Evolutionary conservation across 148 eudicot genomes (phyloP).

Genomic region (Suaeda aralocaspica): DNA sequence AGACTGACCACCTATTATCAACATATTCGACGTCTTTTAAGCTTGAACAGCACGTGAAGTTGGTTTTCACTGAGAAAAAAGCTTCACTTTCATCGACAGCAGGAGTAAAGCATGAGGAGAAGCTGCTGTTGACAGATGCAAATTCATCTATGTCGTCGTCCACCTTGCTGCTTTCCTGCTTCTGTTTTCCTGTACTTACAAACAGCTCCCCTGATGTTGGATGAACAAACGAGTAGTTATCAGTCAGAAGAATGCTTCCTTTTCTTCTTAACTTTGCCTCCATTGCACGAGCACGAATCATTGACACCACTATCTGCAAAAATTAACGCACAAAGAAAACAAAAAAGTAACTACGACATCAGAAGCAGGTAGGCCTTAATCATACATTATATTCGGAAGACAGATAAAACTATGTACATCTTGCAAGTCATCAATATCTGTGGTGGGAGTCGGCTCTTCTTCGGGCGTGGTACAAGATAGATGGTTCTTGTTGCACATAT

Average conservation of each 20-base stretch:
- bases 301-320: conserved; percentile 58
- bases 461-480: conserved; percentile 28
- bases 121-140: conserved; percentile 45
- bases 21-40: conserved; percentile 33
- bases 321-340: neutral
- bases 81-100: conserved; percentile 40
- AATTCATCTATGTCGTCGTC: conserved; percentile 51
- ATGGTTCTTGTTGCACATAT: conserved; percentile 29
- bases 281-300: conserved; percentile 56
- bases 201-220: conserved; percentile 41
- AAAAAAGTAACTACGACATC: neutral
- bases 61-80: conserved; percentile 52
- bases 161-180: conserved; percentile 17
- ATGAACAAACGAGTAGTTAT: conserved; percentile 39
- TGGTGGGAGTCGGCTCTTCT: conserved; percentile 32
- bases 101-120: conserved; percentile 46
- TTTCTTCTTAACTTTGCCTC: conserved; percentile 56
- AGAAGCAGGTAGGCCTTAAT: neutral
- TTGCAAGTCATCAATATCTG: conserved; percentile 44
- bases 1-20: conserved; percentile 18
- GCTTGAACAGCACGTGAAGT: conserved; percentile 48
- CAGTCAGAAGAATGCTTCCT: conserved; percentile 22
- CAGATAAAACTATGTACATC: conserved; percentile 35
- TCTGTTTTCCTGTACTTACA: conserved; percentile 15
- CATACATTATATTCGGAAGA: neutral